Conservation (phyloP, 805 yeast genomes). For the Ogataea minuta region DNA sequence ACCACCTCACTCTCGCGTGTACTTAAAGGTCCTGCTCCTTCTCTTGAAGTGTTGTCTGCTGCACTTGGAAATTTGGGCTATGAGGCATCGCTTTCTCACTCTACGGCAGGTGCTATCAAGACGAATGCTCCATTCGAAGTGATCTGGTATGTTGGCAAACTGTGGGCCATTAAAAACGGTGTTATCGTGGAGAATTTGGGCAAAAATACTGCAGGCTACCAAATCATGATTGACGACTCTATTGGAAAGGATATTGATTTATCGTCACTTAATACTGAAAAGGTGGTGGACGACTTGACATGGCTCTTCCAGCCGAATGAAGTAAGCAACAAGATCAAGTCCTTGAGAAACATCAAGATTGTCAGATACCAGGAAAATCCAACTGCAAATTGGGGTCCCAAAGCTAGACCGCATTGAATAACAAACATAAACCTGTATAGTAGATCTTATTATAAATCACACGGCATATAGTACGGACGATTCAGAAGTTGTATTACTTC, state of each 20-base stretch:
- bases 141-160: slow-evolving; percentile 68
- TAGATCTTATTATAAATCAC: too few relatives aligned
- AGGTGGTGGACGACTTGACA: slow-evolving; percentile 28
- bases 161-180: slow-evolving; percentile 54
- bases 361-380: slow-evolving; percentile 93
- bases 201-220: slow-evolving; percentile 55
- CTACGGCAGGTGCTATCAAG: slow-evolving; percentile 79
- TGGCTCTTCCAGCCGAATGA: slow-evolving; percentile 63
- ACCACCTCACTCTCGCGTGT: slow-evolving; percentile 74
- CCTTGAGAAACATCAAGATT: slow-evolving; percentile 70
- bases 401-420: slow-evolving; percentile 52
- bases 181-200: slow-evolving; percentile 41
- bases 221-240: slow-evolving; percentile 46
- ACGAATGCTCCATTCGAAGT: slow-evolving; percentile 86
- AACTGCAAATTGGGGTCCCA: slow-evolving; percentile 96
- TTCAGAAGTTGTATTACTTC: too few relatives aligned
- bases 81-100: slow-evolving; percentile 83
- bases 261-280: slow-evolving; percentile 24
- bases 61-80: slow-evolving; percentile 86
- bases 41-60: slow-evolving; percentile 65
- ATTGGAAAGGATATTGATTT: slow-evolving; percentile 37
- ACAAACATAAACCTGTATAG: neutral
- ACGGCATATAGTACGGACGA: too few relatives aligned
- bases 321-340: slow-evolving; percentile 54
- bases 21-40: slow-evolving; percentile 80